These are phyloP conservation scores for Pythium graminicola DNA, from an alignment of 352 stramenopile genomes.

Conservation along the genomic window DNA sequence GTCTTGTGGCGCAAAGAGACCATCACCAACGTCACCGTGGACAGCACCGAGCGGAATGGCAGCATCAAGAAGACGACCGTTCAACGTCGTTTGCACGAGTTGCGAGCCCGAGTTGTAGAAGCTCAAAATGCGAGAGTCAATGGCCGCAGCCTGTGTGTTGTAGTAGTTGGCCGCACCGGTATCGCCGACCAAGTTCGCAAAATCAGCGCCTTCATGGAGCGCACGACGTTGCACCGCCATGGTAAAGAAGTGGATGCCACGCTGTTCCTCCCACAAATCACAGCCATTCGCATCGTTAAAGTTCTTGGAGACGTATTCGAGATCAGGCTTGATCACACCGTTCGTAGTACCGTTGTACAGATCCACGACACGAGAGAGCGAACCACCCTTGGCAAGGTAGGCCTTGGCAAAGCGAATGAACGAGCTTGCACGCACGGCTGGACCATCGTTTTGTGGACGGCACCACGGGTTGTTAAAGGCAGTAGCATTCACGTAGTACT, in stretches of 20 bases:
- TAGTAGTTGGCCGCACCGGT: conserved; percentile 14
- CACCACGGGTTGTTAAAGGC: conserved; percentile 25
- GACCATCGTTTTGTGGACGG: conserved; percentile 25
- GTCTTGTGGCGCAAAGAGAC: conserved; percentile 19
- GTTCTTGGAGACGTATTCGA: conserved; percentile 22
- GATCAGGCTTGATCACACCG: conserved; percentile 21
- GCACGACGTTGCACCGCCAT: conserved; percentile 21
- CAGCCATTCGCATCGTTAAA: conserved; percentile 23
- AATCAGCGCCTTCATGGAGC: conserved; percentile 20
- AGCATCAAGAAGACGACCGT: conserved; percentile 18
- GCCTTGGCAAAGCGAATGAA: conserved; percentile 25
- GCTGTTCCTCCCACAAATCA: conserved; percentile 23
- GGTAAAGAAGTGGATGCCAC: conserved; percentile 27
- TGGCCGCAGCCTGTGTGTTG: conserved; percentile 4
- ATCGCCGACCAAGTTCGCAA: conserved; percentile 20
- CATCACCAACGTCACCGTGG: conserved; percentile 23
- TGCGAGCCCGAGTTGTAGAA: conserved; percentile 24
- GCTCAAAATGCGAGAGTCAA: conserved; percentile 15
- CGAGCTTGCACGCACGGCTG: conserved; percentile 18
- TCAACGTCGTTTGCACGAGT: conserved; percentile 18
- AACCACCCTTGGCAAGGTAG: conserved; percentile 20
- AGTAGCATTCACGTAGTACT: conserved; percentile 23
- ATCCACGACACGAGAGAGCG: conserved; percentile 8
- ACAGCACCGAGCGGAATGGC: conserved; percentile 16
- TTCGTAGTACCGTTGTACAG: conserved; percentile 25